Evolutionary conservation across 192 early-diverging fungal species (phyloP).

Genomic region (Anaeromyces robustus): DNA sequence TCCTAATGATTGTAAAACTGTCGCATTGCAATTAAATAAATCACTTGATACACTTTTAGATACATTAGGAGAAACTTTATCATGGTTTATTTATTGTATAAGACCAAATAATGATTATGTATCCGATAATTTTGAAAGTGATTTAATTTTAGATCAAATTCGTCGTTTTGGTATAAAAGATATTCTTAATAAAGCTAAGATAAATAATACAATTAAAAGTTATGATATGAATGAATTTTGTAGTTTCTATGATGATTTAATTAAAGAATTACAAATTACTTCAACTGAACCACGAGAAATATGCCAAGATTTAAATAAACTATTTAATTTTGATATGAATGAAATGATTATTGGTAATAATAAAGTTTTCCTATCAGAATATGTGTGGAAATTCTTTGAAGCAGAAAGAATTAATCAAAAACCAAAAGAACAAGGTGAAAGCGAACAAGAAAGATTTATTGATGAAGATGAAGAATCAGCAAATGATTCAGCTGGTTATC

Average conservation of each 20-base stretch:
- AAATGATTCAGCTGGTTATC: neutral
- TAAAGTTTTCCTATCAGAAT: neutral
- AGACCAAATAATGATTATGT: neutral
- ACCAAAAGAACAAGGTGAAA: neutral
- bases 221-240: neutral
- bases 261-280: neutral
- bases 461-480: neutral
- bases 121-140: neutral
- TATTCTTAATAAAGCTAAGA: neutral
- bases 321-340: neutral
- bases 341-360: neutral
- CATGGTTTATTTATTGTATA: slow-evolving; percentile 66
- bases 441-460: neutral
- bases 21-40: slow-evolving; percentile 27
- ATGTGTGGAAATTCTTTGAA: neutral
- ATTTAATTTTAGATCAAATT: neutral
- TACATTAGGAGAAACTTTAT: slow-evolving; percentile 26
- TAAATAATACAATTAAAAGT: neutral
- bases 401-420: neutral
- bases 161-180: neutral
- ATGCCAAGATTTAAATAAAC: neutral
- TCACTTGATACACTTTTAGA: slow-evolving; percentile 25
- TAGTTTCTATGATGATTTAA: neutral
- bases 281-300: neutral
- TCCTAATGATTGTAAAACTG: slow-evolving; percentile 52